Conservation (phyloP, 2,329 filamentous ascomycete genomes). For the Ophiocordyceps robertsii region DNA sequence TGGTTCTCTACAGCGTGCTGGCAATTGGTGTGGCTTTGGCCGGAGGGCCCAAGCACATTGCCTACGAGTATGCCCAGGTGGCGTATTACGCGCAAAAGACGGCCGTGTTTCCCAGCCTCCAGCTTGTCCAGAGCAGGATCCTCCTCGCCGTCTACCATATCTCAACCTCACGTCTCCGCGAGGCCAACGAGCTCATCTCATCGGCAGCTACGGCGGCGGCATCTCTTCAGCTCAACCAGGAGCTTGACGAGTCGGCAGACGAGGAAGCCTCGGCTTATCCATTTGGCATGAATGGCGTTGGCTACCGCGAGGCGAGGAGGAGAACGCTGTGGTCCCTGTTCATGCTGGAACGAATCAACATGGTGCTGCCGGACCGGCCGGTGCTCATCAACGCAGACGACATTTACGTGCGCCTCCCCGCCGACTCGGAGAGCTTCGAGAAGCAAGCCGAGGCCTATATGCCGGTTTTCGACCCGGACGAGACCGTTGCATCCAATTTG, state of each 20-base stretch:
- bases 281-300: constrained; percentile 42
- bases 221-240: constrained; percentile 49
- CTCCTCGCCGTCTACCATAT: constrained; percentile 54
- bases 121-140: constrained; percentile 54
- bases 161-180: constrained; percentile 41
- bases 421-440: constrained; percentile 47
- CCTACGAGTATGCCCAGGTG: constrained; percentile 31
- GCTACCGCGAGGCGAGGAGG: constrained; percentile 52
- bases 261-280: constrained; percentile 27
- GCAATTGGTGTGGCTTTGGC: constrained; percentile 24
- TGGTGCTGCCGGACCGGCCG: constrained; percentile 38
- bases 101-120: constrained; percentile 25
- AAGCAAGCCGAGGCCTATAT: constrained; percentile 40
- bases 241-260: constrained; percentile 35
- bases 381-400: constrained; percentile 49
- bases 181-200: constrained; percentile 51
- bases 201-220: constrained; percentile 46
- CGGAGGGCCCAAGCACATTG: constrained; percentile 21
- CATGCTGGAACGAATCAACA: constrained; percentile 54
- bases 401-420: constrained; percentile 54
- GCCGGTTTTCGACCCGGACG: constrained; percentile 46
- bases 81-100: constrained; percentile 39
- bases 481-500: constrained; percentile 9
- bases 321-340: constrained; percentile 63
- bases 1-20: constrained; percentile 31